Evolutionary conservation across 495 filamentous ascomycete species (phyloP), one percentile per base, ranked within the genome.

Genomic region (Penicillium crystallinum): DNA sequence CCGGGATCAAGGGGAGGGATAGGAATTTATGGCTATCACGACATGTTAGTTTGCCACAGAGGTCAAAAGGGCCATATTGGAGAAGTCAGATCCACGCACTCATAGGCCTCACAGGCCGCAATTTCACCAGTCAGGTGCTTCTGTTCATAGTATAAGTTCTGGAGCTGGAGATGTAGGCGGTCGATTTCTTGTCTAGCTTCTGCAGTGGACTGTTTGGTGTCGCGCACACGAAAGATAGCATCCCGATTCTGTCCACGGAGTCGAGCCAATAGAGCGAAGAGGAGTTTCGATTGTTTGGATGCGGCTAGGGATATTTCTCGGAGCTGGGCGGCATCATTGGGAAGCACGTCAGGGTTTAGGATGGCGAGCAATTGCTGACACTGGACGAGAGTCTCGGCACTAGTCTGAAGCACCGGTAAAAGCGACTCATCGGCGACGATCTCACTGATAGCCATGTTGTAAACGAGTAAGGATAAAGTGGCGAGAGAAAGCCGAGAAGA

Each of bases 91-190:
- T 21, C n/a, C 7, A 83, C 88, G 54, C 77, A 96, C 92, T 96
- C 88, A 54, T 95, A 97, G 33, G 83, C 84, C 63, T 93, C 88
- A 70, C 95, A 97, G 27, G 88, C 91, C 3, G 80, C 74, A 56
- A 98, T 97, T 70, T 98, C 95, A 19, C 89, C 89, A 39, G 84
- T 81, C 52, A 98, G 73, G 71, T 96, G 89, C 52, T 88, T 78
- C 67, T 96, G 90, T 68, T 98, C 93, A 67, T 98, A 98, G 69
- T 95, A 92, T 21, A 98, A 76, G 65, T 98, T 98, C 67, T 97
- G 91, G 23, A 97, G 76, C 64, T 95, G 86, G 17, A 98, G 80
- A 72, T 97, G 91, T 52, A 97, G 76, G 46, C 83, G 81, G 63
- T 98, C 93, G 46, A 97, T 89, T 68, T 96, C 91, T 64, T 90